Evolutionary conservation across 2,329 filamentous ascomycete species (phyloP), one percentile per base, ranked within the genome.

Genomic region (Pseudocercospora fijiensis): DNA sequence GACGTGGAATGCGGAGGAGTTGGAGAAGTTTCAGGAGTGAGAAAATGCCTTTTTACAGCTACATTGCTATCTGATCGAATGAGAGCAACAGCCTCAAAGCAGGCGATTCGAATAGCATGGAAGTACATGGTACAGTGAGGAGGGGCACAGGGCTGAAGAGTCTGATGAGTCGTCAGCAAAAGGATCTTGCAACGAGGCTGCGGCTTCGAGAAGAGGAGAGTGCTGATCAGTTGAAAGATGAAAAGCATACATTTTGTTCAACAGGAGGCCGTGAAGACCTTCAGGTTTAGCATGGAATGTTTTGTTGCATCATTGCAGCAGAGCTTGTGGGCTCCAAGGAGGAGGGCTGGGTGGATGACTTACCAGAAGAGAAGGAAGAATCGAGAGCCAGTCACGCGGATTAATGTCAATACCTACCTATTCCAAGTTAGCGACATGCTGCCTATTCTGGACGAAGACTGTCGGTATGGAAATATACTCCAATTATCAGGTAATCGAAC

Each of bases 211-310:
- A 18, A 20, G 53, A 20, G 20, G 28, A n/a, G 1, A 41, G 11
- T 56, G 53, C 53, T 41, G 53, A 56, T 91, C 89, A 91, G 88
- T 84, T 84, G 88, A 90, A 90, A 90, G 88, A 90, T 91, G 88
- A 91, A 91, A 90, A 90, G 88, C 84, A 86, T 84, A 83, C 83
- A 81, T 82, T 85, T 80, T 79, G 75, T 82, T 79, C 80, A 90
- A 86, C 84, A 89, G 85, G 87, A 85, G 74, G 72, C 76, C 70
- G 28, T 74, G 73, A 69, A 68, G 75, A 77, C 78, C 82, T 86
- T 91, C 88, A 83, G 89, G 80, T 86, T 90, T 90, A 90, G 88
- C 88, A 90, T 89, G 86, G 87, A 89, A 88, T 87, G 79, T 84
- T 81, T 81, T 75, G 76, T 78, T 82, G 85, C 87, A 91, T 91